These are phyloP conservation scores for Mycena citricolor DNA, from an alignment of 1,284 basidiomycete genomes.

Conservation along the genomic window DNA sequence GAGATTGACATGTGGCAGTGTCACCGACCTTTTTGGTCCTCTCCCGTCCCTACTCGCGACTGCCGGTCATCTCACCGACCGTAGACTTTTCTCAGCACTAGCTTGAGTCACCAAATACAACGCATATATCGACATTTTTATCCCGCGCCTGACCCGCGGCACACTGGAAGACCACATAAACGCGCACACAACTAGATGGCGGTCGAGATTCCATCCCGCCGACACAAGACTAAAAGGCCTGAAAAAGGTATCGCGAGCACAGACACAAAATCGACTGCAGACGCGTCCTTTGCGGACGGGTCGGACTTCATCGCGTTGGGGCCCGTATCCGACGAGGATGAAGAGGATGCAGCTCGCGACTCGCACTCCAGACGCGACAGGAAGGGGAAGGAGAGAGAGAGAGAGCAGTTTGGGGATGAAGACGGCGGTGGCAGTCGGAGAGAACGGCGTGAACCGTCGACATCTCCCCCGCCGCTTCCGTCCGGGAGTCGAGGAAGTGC, in stretches of 20 bases:
- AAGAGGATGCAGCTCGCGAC: slow-evolving; percentile 1
- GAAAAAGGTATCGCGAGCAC: slow-evolving; percentile 6
- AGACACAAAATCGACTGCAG: neutral
- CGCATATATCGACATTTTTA: no score
- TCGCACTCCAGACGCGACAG: neutral
- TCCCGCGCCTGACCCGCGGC: no score
- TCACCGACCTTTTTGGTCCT: no score
- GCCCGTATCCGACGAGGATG: slow-evolving; percentile 9
- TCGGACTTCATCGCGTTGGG: slow-evolving; percentile 19
- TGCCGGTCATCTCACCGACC: no score
- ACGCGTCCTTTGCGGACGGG: slow-evolving; percentile 14
- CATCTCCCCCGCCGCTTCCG: slow-evolving; percentile 10
- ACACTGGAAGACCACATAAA: no score
- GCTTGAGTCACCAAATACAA: no score
- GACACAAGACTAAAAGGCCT: slow-evolving; percentile 9
- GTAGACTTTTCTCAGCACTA: no score
- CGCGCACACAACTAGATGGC: slow-evolving; percentile 17
- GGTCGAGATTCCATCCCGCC: slow-evolving; percentile 18
- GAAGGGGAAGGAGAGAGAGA: slow-evolving; percentile 14
- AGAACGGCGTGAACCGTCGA: slow-evolving; percentile 4
- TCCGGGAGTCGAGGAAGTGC: slow-evolving; percentile 4
- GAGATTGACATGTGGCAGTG: no score
- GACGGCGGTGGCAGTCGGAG: neutral
- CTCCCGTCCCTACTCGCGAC: no score
- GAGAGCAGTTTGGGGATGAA: no score